Evolutionary conservation across 2,329 filamentous ascomycete genomes (phyloP), one percentile per base, ranked within the genome.

Genomic region (Pseudogymnoascus sp.): DNA sequence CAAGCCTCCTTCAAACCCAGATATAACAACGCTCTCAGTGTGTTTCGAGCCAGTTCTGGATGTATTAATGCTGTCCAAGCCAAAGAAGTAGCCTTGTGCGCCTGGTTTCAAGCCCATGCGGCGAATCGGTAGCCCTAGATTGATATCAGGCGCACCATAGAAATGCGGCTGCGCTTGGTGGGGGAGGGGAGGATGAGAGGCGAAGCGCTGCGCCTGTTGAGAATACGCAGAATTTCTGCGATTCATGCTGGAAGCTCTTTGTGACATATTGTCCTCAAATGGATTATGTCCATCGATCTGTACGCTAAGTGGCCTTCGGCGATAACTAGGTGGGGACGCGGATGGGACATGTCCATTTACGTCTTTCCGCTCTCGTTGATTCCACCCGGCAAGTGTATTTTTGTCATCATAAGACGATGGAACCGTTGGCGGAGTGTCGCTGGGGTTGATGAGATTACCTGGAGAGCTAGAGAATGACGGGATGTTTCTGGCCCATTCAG

Each of bases 1-100:
- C 60, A 97, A 73, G 1, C 87, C 87, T 44, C 91, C 90, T 72
- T 96, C 89, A 68, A 87, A 91, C 1, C 93, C 93, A 8, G 91
- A 83, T 4, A 96, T 75, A 50, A 92, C 78, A 26, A 90, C 85
- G 73, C 88, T 87, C 70, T 89, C 83, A 62, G 77, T 71, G 11
- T 64, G 11, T 61, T 68, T 70, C 9, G 65, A 67, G 11, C 64
- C 31, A 64, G 68, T 67, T 19, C 77, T 63, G 75, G 70, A 15
- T 69, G 71, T 74, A 1, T 82, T 80, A 47, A 96, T 79, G 2
- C 81, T 86, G 73, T 96, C 93, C 70, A 96, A 92, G 5, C 88
- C 87, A 72, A 91, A 95, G 73, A 88, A 90, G 68, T 89, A 91
- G 7, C 89, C 90, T 50, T 83, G 83, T 38, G 87, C 85, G 2